phyloP scores from a whole-genome alignment of 2,329 filamentous ascomycete species.

The Colletotrichum echinochloae region DNA sequence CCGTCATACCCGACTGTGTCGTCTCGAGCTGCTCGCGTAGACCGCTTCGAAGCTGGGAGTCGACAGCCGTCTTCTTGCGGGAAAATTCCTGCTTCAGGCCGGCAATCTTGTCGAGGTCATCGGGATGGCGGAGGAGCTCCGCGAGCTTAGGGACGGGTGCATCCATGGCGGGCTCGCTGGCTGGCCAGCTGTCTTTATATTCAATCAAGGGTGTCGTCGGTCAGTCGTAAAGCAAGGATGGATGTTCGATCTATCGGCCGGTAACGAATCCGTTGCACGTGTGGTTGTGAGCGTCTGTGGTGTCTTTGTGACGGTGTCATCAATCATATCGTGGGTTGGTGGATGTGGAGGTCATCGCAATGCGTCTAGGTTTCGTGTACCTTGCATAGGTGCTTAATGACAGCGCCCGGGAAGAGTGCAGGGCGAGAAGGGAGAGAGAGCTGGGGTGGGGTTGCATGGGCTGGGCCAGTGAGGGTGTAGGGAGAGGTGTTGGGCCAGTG shows the following conservation, averaged over 20 bases:
- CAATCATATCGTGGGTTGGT: conserved; percentile 11
- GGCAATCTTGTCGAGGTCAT: conserved; percentile 96
- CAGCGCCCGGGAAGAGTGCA: not conserved
- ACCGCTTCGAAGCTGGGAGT: conserved; percentile 88
- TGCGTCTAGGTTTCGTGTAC: conserved; percentile 30
- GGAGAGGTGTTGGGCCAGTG: conserved; percentile 6
- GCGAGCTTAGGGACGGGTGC: conserved; percentile 83
- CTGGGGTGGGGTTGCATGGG: not conserved
- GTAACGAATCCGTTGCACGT: conserved; percentile 1
- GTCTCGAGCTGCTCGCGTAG: conserved; percentile 93
- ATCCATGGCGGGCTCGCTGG: conserved; percentile 63
- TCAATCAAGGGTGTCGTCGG: not conserved
- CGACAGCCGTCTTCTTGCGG: conserved; percentile 92
- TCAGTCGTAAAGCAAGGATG: no score
- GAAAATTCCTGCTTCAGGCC: conserved; percentile 91
- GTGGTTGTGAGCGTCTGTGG: not conserved
- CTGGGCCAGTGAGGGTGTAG: not conserved
- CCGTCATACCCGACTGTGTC: conserved; percentile 92
- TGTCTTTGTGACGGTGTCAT: conserved; percentile 2
- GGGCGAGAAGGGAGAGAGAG: conserved; percentile 15
- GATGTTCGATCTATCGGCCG: not conserved
- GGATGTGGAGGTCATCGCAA: conserved; percentile 18
- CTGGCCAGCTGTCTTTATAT: not conserved
- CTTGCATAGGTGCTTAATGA: conserved; percentile 7
- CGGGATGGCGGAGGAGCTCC: conserved; percentile 92